These are phyloP conservation scores for Ophiocordyceps australis DNA, from an alignment of 2,329 filamentous ascomycete genomes.

Conservation along the genomic window DNA sequence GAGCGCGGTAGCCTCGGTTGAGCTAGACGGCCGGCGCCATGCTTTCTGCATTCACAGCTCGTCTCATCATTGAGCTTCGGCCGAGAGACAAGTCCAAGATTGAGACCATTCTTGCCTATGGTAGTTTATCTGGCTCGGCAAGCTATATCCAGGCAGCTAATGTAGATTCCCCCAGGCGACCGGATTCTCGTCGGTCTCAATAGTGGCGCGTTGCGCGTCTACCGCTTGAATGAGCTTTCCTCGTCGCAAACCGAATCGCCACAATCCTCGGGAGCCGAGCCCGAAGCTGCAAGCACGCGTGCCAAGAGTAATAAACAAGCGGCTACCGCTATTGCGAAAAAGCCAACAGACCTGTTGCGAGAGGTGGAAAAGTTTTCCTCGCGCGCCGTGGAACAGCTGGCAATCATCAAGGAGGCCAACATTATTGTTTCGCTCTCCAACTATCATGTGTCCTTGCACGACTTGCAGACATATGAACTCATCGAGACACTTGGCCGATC, in stretches of 20 bases:
- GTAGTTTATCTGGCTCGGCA: slow-evolving; percentile 19
- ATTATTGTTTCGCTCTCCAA: slow-evolving; percentile 83
- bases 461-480: slow-evolving; percentile 67
- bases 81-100: slow-evolving; percentile 92
- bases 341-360: slow-evolving; percentile 65
- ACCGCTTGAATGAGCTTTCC: slow-evolving; percentile 61
- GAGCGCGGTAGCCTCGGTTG: slow-evolving; percentile 14
- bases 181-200: slow-evolving; percentile 82
- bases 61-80: slow-evolving; percentile 92
- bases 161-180: slow-evolving; percentile 60
- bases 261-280: slow-evolving; percentile 7
- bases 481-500: slow-evolving; percentile 67
- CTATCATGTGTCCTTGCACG: slow-evolving; percentile 75
- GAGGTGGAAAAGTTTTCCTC: slow-evolving; percentile 91
- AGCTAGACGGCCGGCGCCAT: slow-evolving; percentile 38
- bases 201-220: slow-evolving; percentile 75
- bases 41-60: slow-evolving; percentile 95
- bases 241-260: slow-evolving; percentile 15
- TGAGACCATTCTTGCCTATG: slow-evolving; percentile 85
- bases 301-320: no score
- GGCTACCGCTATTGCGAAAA: no score
- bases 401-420: slow-evolving; percentile 88
- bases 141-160: no score
- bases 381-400: slow-evolving; percentile 80
- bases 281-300: slow-evolving; percentile 11